A percentile compares a stretch with the other conserved stretches of the same genome.
Conservation (phyloP, 2,329 filamentous ascomycete genomes). For the Phialocephala subalpina region DNA sequence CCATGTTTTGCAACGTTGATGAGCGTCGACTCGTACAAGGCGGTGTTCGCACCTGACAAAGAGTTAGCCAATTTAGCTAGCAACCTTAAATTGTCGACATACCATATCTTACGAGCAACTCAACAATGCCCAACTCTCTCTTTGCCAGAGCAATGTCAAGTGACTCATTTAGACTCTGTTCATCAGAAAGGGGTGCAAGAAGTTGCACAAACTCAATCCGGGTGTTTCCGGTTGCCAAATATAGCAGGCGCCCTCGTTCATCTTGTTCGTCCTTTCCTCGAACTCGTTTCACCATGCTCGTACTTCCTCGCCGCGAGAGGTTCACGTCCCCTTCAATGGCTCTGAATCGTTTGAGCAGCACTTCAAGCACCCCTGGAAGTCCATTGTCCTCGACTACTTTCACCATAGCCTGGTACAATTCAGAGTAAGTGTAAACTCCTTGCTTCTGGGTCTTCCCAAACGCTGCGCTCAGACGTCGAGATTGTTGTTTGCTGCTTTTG, state of each 20-base stretch:
- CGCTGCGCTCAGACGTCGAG: constrained; percentile 17
- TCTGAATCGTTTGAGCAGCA: constrained; percentile 24
- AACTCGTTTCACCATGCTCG: constrained; percentile 24
- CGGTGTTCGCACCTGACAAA: constrained; percentile 25
- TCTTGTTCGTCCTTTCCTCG: constrained; percentile 13
- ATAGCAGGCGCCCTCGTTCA: constrained; percentile 25
- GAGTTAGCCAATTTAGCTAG: not conserved
- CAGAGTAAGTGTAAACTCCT: constrained; percentile 20
- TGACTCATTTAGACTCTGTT: constrained; percentile 28
- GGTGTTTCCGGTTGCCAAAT: constrained; percentile 19
- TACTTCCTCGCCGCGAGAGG: constrained; percentile 25
- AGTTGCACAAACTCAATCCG: constrained; percentile 25
- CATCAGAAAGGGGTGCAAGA: constrained; percentile 27
- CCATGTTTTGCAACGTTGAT: constrained; percentile 16
- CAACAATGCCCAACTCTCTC: constrained; percentile 20
- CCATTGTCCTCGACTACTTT: constrained; percentile 26
- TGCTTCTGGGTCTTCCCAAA: constrained; percentile 8
- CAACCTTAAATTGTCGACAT: not conserved
- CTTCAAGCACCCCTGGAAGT: constrained; percentile 26
- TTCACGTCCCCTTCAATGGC: constrained; percentile 29
- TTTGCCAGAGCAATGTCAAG: constrained; percentile 25
- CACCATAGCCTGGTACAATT: constrained; percentile 26
- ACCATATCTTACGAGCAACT: constrained; percentile 31
- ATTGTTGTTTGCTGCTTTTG: constrained; percentile 12
- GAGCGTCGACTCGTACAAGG: constrained; percentile 18